Base-by-base conservation (phyloP, 768 basidiomycete species). In the Termitomyces sp. region DNA sequence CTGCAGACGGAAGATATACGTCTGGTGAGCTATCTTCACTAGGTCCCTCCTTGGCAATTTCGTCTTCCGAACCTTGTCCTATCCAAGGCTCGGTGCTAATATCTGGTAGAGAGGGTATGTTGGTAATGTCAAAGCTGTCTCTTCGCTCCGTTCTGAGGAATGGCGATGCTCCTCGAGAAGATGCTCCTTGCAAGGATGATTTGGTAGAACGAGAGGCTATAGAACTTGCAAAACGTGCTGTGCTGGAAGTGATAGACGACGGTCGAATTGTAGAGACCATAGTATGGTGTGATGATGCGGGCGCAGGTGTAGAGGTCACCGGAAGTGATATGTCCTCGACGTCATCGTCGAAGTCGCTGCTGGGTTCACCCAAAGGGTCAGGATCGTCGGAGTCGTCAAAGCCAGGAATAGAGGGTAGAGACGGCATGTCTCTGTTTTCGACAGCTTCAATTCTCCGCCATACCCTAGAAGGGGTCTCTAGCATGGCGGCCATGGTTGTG, bases 381-480 rank as follows among this genome's bases (percentile, higher is more conserved):
- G 67, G 72, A 57, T 76, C 75, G 4, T 69, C 75, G 20, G 86
- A 87, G 64, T 88, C 83, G 33, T 92, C 89, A 66, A 89, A 86
- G 1, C 67, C 77, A 7, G 90, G 88, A 13, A 93, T 71, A 3
- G 89, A 90, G 2, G 91, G 91, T 2, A 94, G 75, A 33, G 91
- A 93, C 10, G 92, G 88, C 78, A 93, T 88, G 62, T 91, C 89
- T 62, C 77, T 72, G 60, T 85, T 83, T 64, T 91, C 87, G n/a
- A 81, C 76, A 0, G 82, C 86, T 70, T 93, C 84, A 53, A 94
- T 92, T 49, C 92, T 82, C 32, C 91, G 81, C 88, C 87, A 90
- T 67, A 94, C 86, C 47, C 91, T 79, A 28, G 92, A 93, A 0
- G 91, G 91, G 16, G 91, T 94, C 72, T 94, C 91, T 9, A 85